Percentiles rank a stretch among this genome's conserved stretches.
phyloP scores from a whole-genome alignment of 129 eudicot species.

The Apium graveolens region DNA sequence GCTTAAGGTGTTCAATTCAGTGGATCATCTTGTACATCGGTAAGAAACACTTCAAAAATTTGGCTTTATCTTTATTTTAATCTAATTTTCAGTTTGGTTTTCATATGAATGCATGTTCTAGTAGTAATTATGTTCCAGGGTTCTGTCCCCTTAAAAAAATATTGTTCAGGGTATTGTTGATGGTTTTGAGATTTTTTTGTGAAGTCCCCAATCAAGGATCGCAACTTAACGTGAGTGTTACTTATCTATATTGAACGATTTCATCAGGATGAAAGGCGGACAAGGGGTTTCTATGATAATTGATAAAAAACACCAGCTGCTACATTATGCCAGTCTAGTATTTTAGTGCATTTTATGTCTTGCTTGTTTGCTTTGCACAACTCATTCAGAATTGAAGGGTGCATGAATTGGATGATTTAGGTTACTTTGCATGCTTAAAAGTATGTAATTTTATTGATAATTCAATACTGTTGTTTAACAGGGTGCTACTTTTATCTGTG shows the following conservation, averaged over 20 bases:
- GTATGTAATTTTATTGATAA: neutral
- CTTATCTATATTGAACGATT: neutral
- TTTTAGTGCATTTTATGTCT: neutral
- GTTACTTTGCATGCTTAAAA: constrained; percentile 1
- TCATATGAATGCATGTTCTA: neutral
- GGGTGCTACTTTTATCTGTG: neutral
- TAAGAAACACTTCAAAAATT: neutral
- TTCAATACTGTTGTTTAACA: neutral
- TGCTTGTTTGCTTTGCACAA: neutral
- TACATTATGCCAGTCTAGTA: neutral
- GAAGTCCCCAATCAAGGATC: neutral
- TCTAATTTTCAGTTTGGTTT: neutral
- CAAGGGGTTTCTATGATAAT: neutral
- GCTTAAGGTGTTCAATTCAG: neutral
- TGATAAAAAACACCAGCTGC: neutral
- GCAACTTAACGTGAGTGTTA: neutral
- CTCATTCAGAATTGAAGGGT: constrained; percentile 3
- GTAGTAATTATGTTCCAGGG: neutral
- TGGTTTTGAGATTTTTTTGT: neutral
- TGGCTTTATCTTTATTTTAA: neutral
- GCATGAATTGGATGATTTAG: neutral
- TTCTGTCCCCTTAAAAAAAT: neutral
- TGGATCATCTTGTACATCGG: constrained; percentile 2
- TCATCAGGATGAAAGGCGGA: neutral
- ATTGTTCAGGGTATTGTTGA: neutral